Conservation (phyloP, 345 rosid genomes). For the Brassica cretica region DNA sequence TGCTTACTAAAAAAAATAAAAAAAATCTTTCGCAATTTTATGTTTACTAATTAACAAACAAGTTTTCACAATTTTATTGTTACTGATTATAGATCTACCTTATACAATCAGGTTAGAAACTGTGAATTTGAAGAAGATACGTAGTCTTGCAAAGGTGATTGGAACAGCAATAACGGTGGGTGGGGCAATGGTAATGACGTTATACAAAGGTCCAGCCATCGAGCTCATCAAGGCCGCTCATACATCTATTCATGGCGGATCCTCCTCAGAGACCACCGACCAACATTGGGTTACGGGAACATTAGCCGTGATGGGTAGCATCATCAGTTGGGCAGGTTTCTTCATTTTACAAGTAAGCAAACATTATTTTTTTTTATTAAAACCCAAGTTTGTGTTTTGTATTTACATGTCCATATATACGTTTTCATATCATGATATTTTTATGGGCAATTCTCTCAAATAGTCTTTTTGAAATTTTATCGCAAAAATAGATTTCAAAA, state of each 20-base stretch:
- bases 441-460: no score
- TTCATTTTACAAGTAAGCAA: conserved; percentile 75
- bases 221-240: conserved; percentile 48
- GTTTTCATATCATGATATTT: not conserved
- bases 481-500: no score
- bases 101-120: conserved; percentile 58
- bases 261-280: conserved; percentile 38
- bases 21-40: not conserved
- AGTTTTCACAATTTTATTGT: not conserved
- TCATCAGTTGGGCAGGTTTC: conserved; percentile 73
- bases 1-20: no score
- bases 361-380: not conserved
- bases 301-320: conserved; percentile 59
- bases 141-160: conserved; percentile 66
- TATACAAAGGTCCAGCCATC: conserved; percentile 82
- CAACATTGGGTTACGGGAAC: conserved; percentile 71
- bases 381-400: not conserved
- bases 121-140: conserved; percentile 57
- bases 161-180: conserved; percentile 73
- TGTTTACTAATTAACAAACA: not conserved
- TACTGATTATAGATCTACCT: not conserved
- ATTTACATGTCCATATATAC: not conserved
- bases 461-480: no score
- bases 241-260: conserved; percentile 33
- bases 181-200: conserved; percentile 96